phyloP scores from a whole-genome alignment of 129 eudicot species.

The Cynara cardunculus region DNA sequence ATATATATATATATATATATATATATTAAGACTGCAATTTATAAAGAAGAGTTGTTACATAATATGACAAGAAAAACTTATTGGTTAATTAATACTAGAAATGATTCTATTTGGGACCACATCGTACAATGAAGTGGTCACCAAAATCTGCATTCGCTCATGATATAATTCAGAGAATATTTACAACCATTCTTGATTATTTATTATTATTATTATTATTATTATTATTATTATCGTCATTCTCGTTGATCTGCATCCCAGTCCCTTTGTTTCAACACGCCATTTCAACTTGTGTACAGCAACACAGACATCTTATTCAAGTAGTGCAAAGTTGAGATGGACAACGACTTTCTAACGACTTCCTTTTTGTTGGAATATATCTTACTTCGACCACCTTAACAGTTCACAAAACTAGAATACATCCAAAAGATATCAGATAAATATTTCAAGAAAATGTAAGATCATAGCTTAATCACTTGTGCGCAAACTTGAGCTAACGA shows the following conservation, averaged over 20 bases:
- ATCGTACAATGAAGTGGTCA: neutral
- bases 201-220: too few relatives aligned
- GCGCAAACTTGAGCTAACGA: too few relatives aligned
- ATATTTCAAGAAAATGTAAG: too few relatives aligned
- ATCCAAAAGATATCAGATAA: too few relatives aligned
- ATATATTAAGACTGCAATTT: neutral
- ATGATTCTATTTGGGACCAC: neutral
- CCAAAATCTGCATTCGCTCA: neutral
- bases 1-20: too few relatives aligned
- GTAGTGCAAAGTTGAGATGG: neutral
- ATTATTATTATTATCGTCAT: neutral
- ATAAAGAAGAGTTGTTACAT: neutral
- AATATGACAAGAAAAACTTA: neutral
- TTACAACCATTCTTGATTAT: too few relatives aligned
- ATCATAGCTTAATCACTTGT: too few relatives aligned
- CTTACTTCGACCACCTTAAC: too few relatives aligned
- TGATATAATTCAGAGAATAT: neutral
- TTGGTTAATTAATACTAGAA: neutral
- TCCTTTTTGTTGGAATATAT: too few relatives aligned
- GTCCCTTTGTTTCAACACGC: neutral
- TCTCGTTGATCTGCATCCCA: neutral
- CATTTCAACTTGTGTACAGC: neutral
- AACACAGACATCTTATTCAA: neutral
- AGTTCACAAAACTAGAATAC: too few relatives aligned
- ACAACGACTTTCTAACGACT: neutral